Base-by-base conservation (phyloP, 2,329 filamentous ascomycete genomes). In the Phoma sp. region DNA sequence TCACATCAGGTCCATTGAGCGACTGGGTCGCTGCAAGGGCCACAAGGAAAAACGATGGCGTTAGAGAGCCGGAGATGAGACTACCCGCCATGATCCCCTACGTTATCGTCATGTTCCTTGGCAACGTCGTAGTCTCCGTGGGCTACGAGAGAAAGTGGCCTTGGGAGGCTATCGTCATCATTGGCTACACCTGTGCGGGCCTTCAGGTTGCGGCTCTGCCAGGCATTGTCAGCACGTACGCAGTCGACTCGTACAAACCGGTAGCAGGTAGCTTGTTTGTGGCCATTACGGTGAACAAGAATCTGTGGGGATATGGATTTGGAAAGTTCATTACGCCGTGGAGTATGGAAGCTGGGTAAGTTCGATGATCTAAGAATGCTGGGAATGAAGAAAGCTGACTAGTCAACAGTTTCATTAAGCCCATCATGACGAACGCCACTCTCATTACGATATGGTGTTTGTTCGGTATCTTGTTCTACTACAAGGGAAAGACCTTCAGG, bases 221-320 rank as follows among this genome's bases (percentile, higher is more conserved):
- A 0, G 80, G 81, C 11, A 87, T 88, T 51, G 79, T 76, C 4
- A 82, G 77, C 28, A 85, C 77, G 2, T 87, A 87, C 62, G 83
- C 84, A 0, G 81, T 88, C 14, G 86, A 88, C 67, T 82, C 79
- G 50, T 88, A 88, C 71, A 88, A 87, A 72, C 83, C 85, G 0
- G 81, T 87, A 2, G 80, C 84, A 0, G 84, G 85, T 3, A 80
- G 78, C 2, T 74, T 87, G 40, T 84, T 87, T 66, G 84, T 87
- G 0, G 77, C 80, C 7, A 82, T 86, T 59, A 87, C 84, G 0
- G 83, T 87, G 38, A 85, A 86, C 64, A 87, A 87, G 75, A 87
- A 87, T 51, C 48, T 87, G 0, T 86, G 83, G 83, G 84, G 85
- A 1, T 87, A 86, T 65, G 84, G 84, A 0, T 83, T 87, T 59